Base-by-base conservation (phyloP, 139 green algal genomes). In the Monoraphidium neglectum region DNA sequence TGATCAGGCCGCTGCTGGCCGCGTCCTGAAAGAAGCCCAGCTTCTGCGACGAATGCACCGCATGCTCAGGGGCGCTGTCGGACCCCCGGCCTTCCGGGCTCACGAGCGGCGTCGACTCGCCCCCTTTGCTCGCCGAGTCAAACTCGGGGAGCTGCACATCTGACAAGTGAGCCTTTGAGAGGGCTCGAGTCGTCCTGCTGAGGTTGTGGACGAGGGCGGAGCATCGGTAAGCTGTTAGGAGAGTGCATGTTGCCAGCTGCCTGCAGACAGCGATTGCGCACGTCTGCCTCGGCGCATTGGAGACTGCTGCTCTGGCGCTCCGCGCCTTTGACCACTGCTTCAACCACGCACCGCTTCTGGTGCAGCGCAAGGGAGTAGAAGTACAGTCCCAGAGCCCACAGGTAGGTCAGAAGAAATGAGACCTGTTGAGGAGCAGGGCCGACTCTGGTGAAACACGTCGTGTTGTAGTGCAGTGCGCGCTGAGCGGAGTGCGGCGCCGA, bases 351-450 rank as follows among this genome's bases (percentile, higher is more conserved):
- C 73, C 62, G 72, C 36, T 6, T 24, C 4, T 36, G 36, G 38
- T 87, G 72, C 33, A 92, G 70, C 10, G 73, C 56, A 38, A 88
- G 72, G 0, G 88, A 72, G 30, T 80, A 83, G 0, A 86, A 3
- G 74, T 81, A 91, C 5, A 88, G 61, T 0, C 60, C 66, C 2
- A 90, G n/a, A 0, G 76, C 69, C 60, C 77, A 87, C 2, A 72
- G 40, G 47, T 89, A 91, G 3, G 57, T 72, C 13, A 82, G 51
- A 40, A 89, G 83, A 67, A 87, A 89, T 23, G 74, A 78, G 3
- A 84, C 82, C 87, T 92, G 82, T 47, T 32, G 57, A 37, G 57
- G 10, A 16, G 57, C 57, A 12, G 43, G 43, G 43, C n/a, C n/a
- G n/a, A n/a, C n/a, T n/a, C n/a, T n/a, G n/a, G n/a, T n/a, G n/a